These are phyloP conservation scores for Kokia cookei DNA, from an alignment of 441 rosid genomes.

Conservation along the genomic window DNA sequence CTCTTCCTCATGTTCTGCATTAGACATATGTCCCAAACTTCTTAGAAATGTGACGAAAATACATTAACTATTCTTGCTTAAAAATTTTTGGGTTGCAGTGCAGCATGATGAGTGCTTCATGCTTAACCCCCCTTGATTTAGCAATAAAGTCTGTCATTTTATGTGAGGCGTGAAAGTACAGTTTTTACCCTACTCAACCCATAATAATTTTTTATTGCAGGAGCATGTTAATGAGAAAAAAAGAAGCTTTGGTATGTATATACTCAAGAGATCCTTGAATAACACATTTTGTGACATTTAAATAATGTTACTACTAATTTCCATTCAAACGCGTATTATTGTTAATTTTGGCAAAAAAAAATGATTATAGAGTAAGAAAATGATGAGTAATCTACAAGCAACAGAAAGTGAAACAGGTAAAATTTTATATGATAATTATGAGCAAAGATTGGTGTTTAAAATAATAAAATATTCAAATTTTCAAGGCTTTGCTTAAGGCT, in stretches of 20 bases:
- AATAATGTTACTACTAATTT: neutral
- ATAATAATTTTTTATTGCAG: neutral
- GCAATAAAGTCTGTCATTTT: neutral
- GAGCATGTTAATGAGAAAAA: neutral
- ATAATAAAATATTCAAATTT: neutral
- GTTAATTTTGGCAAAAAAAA: neutral
- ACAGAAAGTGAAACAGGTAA: neutral
- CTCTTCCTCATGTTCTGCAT: neutral
- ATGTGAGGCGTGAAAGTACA: neutral
- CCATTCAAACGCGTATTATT: neutral
- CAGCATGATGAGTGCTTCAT: neutral
- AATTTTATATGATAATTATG: neutral
- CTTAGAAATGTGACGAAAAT: neutral
- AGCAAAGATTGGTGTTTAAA: neutral
- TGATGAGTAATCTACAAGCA: neutral
- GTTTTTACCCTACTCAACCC: neutral
- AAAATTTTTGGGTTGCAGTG: neutral
- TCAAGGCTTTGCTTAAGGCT: neutral
- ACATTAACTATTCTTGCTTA: no score
- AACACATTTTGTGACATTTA: neutral
- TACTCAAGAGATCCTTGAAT: neutral
- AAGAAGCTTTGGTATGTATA: neutral
- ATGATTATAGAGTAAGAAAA: neutral
- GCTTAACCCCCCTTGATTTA: neutral
- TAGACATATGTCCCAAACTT: neutral